Percentiles rank a stretch among this genome's conserved stretches.
These are phyloP conservation scores for Didymella arachidicola DNA, from an alignment of 2,329 filamentous ascomycete genomes.

Conservation along the genomic window DNA sequence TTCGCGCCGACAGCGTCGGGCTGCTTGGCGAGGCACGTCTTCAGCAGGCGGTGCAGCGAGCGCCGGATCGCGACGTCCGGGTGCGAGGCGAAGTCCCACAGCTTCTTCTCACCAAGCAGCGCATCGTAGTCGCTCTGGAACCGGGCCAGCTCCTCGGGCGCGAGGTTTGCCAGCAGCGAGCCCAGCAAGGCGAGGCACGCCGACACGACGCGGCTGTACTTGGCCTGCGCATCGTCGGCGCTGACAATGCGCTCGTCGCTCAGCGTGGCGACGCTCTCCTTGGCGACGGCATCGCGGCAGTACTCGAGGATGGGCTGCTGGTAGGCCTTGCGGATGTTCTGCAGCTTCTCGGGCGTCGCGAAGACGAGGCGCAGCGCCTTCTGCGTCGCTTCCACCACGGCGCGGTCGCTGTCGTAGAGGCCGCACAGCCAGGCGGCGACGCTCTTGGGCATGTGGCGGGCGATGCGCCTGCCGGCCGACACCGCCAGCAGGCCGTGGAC, in stretches of 20 bases:
- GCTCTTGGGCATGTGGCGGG: slow-evolving; percentile 76
- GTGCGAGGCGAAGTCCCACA: slow-evolving; percentile 67
- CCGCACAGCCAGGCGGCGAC: slow-evolving; percentile 93
- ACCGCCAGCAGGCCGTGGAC: slow-evolving; percentile 71
- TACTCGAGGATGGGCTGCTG: slow-evolving; percentile 83
- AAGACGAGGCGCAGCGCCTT: slow-evolving; percentile 81
- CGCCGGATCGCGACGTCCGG: slow-evolving; percentile 65
- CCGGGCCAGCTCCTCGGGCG: slow-evolving; percentile 64
- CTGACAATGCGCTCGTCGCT: slow-evolving; percentile 89
- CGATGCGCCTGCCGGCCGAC: slow-evolving; percentile 79
- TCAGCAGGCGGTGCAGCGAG: slow-evolving; percentile 64
- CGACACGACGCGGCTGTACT: slow-evolving; percentile 80
- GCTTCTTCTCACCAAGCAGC: slow-evolving; percentile 68
- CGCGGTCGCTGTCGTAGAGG: slow-evolving; percentile 82
- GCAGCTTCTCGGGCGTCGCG: slow-evolving; percentile 78
- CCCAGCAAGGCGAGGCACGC: slow-evolving; percentile 64
- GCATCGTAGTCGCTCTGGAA: slow-evolving; percentile 68
- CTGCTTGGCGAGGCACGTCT: slow-evolving; percentile 60
- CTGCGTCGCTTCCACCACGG: slow-evolving; percentile 76
- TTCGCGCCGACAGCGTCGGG: slow-evolving; percentile 49
- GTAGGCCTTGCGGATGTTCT: slow-evolving; percentile 80
- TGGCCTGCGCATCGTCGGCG: slow-evolving; percentile 82
- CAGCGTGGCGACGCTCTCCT: slow-evolving; percentile 80
- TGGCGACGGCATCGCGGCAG: slow-evolving; percentile 75
- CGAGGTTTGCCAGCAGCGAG: slow-evolving; percentile 58